These are phyloP conservation scores for Mrakia gelida DNA, from an alignment of 768 basidiomycete species.

Conservation along the genomic window DNA sequence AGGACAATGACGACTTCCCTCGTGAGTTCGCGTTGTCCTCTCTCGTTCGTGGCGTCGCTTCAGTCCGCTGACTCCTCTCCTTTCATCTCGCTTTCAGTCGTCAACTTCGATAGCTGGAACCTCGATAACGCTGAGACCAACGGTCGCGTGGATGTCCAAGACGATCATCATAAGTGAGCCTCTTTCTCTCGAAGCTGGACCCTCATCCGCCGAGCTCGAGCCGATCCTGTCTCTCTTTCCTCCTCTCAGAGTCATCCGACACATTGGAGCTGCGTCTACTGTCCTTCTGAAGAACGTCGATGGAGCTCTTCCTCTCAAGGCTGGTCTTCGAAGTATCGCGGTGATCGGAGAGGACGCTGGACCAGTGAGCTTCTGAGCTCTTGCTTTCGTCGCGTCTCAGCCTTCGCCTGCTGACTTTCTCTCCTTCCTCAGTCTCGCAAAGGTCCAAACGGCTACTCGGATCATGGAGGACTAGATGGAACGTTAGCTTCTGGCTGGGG, in stretches of 20 bases:
- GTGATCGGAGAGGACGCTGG: constrained; percentile 60
- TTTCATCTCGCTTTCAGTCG: constrained; percentile 41
- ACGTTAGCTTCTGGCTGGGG: constrained; percentile 78
- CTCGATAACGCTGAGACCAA: constrained; percentile 13
- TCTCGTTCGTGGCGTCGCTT: neutral
- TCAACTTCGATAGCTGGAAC: constrained; percentile 53
- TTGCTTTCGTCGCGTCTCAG: too few relatives aligned
- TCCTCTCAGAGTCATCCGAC: constrained; percentile 49
- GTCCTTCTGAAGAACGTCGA: constrained; percentile 31
- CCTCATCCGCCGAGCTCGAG: too few relatives aligned
- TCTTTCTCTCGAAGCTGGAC: too few relatives aligned
- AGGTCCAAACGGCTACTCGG: constrained; percentile 68
- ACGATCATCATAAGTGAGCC: constrained; percentile 57
- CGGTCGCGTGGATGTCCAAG: constrained; percentile 57
- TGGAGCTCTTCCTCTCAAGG: constrained; percentile 17
- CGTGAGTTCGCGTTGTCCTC: neutral
- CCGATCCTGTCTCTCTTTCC: too few relatives aligned
- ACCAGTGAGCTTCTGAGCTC: constrained; percentile 42
- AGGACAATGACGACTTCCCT: constrained; percentile 50
- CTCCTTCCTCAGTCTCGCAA: constrained; percentile 43
- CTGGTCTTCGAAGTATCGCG: constrained; percentile 50
- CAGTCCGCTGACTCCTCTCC: neutral
- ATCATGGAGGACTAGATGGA: constrained; percentile 57
- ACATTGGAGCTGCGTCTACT: constrained; percentile 70
- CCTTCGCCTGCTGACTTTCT: too few relatives aligned